These are phyloP conservation scores for Boletus sp. DNA, from an alignment of 1,284 basidiomycete genomes.

Conservation along the genomic window DNA sequence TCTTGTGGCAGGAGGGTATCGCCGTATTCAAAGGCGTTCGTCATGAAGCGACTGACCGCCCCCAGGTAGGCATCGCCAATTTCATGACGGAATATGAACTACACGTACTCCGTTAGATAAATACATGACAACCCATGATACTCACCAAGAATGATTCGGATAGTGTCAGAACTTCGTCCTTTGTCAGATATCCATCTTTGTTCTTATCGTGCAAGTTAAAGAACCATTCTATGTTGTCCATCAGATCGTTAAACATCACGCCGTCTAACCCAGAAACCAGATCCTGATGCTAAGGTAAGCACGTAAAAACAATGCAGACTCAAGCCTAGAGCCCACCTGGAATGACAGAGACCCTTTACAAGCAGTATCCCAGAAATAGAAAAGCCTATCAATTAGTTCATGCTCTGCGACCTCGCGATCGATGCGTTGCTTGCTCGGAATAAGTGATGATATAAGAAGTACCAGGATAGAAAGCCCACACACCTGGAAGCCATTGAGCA, in stretches of 20 bases:
- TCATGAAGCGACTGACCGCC: slow-evolving; percentile 92
- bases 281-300: slow-evolving; percentile 52
- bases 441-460: slow-evolving; percentile 16
- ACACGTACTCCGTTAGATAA: slow-evolving; percentile 9
- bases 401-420: slow-evolving; percentile 80
- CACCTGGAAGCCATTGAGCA: slow-evolving; percentile 88
- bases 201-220: slow-evolving; percentile 96
- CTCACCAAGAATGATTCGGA: slow-evolving; percentile 90
- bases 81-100: slow-evolving; percentile 99
- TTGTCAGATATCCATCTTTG: slow-evolving; percentile 90
- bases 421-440: slow-evolving; percentile 59
- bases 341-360: slow-evolving; percentile 80
- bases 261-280: slow-evolving; percentile 86
- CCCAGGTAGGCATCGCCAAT: slow-evolving; percentile 96
- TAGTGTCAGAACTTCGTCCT: slow-evolving; percentile 93
- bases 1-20: slow-evolving; percentile 70
- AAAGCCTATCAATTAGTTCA: slow-evolving; percentile 77
- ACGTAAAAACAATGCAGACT: too few relatives aligned
- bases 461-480: slow-evolving; percentile 17
- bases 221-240: slow-evolving; percentile 99
- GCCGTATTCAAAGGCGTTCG: slow-evolving; percentile 95
- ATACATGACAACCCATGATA: slow-evolving; percentile 1
- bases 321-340: slow-evolving; percentile 55
- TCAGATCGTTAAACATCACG: slow-evolving; percentile 94
- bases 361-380: slow-evolving; percentile 87